These are phyloP conservation scores for Ilex aquifolium DNA, from an alignment of 257 asterid genomes.

Conservation along the genomic window DNA sequence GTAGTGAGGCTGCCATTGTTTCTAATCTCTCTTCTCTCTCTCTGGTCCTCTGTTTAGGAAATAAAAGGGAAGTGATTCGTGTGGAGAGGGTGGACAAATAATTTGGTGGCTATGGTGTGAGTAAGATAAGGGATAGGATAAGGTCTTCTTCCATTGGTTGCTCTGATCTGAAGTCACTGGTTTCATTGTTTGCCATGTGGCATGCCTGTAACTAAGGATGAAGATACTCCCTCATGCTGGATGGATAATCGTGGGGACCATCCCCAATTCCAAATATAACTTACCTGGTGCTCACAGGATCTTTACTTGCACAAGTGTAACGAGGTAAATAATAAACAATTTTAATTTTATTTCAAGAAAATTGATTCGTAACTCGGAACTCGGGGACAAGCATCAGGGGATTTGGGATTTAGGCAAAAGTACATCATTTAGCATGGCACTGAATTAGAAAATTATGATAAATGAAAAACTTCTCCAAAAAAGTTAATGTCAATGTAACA, in stretches of 20 bases:
- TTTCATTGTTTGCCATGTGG: conserved; percentile 43
- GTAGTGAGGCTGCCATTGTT: conserved; percentile 78
- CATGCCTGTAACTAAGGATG: conserved; percentile 23
- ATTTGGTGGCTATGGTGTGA: conserved; percentile 39
- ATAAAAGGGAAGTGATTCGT: conserved; percentile 11
- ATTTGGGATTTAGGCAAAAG: too few relatives aligned
- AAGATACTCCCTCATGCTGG: conserved; percentile 13
- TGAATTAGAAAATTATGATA: too few relatives aligned
- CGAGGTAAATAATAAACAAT: too few relatives aligned
- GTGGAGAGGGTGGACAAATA: conserved; percentile 11
- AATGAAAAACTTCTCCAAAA: too few relatives aligned
- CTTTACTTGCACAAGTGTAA: too few relatives aligned
- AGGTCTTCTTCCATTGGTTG: conserved; percentile 54
- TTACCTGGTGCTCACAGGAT: too few relatives aligned
- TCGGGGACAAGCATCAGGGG: too few relatives aligned
- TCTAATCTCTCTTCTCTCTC: not conserved
- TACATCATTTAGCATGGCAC: too few relatives aligned
- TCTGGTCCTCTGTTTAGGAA: not conserved
- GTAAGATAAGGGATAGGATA: conserved; percentile 75
- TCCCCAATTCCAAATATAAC: not conserved
- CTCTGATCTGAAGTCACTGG: conserved; percentile 15
- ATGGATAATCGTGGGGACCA: too few relatives aligned
- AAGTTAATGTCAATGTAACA: too few relatives aligned
- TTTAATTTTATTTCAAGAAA: too few relatives aligned
- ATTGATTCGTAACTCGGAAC: too few relatives aligned